These are phyloP conservation scores for Aspergillus piperis DNA, from an alignment of 2,329 filamentous ascomycete species.

Conservation along the genomic window DNA sequence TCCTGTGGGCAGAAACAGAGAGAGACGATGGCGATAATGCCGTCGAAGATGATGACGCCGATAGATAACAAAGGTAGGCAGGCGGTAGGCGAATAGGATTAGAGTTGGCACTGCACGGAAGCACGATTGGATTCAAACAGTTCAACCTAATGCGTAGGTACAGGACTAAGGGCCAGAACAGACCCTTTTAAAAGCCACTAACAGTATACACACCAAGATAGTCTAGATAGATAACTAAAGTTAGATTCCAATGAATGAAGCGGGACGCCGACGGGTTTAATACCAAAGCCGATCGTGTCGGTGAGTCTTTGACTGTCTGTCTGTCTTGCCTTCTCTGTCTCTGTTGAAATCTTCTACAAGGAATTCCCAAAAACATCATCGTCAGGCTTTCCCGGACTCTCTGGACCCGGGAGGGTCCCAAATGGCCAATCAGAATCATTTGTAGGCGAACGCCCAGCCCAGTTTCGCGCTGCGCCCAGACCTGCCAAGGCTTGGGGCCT, in stretches of 20 bases:
- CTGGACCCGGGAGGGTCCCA: no score
- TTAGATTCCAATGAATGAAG: neutral
- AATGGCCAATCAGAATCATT: neutral
- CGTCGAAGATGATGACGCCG: slow-evolving; percentile 1
- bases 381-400: no score
- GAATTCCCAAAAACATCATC: neutral
- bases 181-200: neutral
- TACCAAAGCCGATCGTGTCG: neutral
- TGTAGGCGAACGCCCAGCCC: neutral
- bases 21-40: neutral
- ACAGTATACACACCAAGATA: no score
- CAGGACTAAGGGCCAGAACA: neutral
- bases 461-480: neutral
- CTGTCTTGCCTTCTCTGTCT: neutral
- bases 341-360: neutral
- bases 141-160: neutral
- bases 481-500: neutral
- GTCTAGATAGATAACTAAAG: no score
- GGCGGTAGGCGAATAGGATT: slow-evolving; percentile 9
- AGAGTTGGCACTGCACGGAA: slow-evolving; percentile 6
- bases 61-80: slow-evolving; percentile 4
- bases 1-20: no score
- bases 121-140: neutral
- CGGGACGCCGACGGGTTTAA: neutral
- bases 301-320: neutral